Evolutionary conservation across 495 filamentous ascomycete species (phyloP), one percentile per base, ranked within the genome.

Genomic region (Penicillium crystallinum): DNA sequence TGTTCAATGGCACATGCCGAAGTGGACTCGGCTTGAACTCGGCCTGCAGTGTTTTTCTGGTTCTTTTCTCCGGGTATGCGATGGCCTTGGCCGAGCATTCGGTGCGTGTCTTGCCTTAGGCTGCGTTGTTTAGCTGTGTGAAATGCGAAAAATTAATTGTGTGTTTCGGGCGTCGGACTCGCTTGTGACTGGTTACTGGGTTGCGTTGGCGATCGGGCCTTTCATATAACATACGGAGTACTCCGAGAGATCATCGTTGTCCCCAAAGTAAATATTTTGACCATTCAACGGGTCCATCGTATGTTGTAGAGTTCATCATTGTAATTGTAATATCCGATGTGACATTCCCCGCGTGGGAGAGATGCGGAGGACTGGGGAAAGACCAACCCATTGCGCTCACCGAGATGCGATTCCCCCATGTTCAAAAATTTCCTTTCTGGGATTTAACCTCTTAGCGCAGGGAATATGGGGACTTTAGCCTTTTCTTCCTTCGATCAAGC

Each of bases 1-100:
- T n/a, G n/a, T 27, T 51, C 39, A 60, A 18, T 63, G 57, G 60
- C 38, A 18, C 31, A 29, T 41, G 46, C 60, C 57, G 57, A 60
- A 29, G 60, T 55, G 60, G 57, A 52, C 36, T 59, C 46, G 46
- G 54, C n/a, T 48, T 39, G 45, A 30, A 42, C 27, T 50, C 47
- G 47, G 47, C 37, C 21, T 19, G 23, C 33, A 22, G 37, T 31
- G 37, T 25, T 33, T 40, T 17, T 11, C 29, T 29, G 29, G 19
- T 46, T 29, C 3, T 31, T 19, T n/a, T 39, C 22, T 18, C 37
- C 17, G n/a, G n/a, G 21, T 40, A 27, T 3, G 23, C 23, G 23
- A 27, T 7, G 23, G 23, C 23, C 3, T 27, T 27, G 23, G 23
- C 23, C 23, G 23, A n/a, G n/a, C n/a, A 27, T 27, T 27, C 23